Evolutionary conservation across 345 rosid genomes (phyloP).

Genomic region (Gossypium arboreum): DNA sequence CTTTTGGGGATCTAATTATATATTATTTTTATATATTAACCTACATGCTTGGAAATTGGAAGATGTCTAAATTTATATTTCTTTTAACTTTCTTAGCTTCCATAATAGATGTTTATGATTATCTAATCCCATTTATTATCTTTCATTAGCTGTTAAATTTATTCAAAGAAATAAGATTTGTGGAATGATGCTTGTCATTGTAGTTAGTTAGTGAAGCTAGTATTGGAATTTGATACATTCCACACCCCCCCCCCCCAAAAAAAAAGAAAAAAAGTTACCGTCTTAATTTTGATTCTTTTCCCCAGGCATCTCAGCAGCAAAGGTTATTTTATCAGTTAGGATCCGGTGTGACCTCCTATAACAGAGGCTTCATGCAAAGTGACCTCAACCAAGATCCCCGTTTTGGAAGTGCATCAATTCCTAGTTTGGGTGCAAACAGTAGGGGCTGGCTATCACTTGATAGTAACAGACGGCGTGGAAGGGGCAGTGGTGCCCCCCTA

Average conservation of each 20-base stretch:
- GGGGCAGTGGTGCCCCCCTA: conserved; percentile 42
- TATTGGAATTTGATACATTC: background rate
- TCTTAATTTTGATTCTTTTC: conserved; percentile 7
- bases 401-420: conserved; percentile 51
- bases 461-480: conserved; percentile 54
- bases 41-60: too few relatives aligned
- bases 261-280: background rate
- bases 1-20: background rate
- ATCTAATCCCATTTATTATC: background rate
- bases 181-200: background rate
- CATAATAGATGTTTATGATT: background rate
- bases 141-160: background rate
- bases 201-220: background rate
- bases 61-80: background rate
- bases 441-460: conserved; percentile 64
- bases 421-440: conserved; percentile 45
- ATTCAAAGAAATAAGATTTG: background rate
- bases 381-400: conserved; percentile 51
- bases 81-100: background rate
- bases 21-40: background rate
- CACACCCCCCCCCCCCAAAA: background rate
- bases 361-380: conserved; percentile 47
- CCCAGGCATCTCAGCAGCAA: conserved; percentile 66
- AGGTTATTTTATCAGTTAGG: conserved; percentile 57
- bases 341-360: conserved; percentile 57